phyloP scores from a whole-genome alignment of 2,329 filamentous ascomycete genomes.

The Aspergillus novoparasiticus region DNA sequence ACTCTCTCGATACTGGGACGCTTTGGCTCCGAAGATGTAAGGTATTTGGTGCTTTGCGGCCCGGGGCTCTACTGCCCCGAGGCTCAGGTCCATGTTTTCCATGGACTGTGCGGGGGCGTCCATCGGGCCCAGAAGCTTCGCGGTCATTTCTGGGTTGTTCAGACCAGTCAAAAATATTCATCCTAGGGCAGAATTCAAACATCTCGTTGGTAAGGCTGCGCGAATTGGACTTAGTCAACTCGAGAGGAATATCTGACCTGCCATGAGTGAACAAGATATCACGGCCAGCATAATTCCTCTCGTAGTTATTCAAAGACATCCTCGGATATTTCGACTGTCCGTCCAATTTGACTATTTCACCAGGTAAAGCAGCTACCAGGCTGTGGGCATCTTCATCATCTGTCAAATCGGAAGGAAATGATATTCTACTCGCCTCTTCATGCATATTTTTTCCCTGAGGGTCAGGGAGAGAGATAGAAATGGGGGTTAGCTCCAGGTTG shows the following conservation, averaged over 20 bases:
- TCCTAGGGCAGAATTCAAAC: constrained; percentile 48
- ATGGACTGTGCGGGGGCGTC: constrained; percentile 64
- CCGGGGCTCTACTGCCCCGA: constrained; percentile 59
- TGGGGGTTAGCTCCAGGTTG: constrained; percentile 24
- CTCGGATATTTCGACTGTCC: constrained; percentile 10
- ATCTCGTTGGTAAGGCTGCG: constrained; percentile 18
- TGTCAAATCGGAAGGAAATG: constrained; percentile 26
- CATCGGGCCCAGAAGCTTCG: constrained; percentile 55
- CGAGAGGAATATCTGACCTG: constrained; percentile 3
- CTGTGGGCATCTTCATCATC: constrained; percentile 32
- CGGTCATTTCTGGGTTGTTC: constrained; percentile 59
- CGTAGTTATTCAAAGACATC: constrained; percentile 12
- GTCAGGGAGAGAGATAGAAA: constrained; percentile 16
- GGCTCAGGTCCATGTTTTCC: constrained; percentile 62
- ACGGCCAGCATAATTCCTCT: background rate
- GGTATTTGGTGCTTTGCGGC: constrained; percentile 60
- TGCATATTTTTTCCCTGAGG: constrained; percentile 12
- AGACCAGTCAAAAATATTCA: constrained; percentile 67
- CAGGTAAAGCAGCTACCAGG: constrained; percentile 31
- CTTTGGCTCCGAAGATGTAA: constrained; percentile 68
- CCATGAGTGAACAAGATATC: constrained; percentile 8
- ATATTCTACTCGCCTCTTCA: constrained; percentile 22
- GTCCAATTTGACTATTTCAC: constrained; percentile 20
- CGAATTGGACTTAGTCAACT: constrained; percentile 16
- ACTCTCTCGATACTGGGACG: constrained; percentile 60